A percentile compares a stretch with the other conserved stretches of the same genome.
Conservation (phyloP, 139 green algal genomes). For the Picochlorum sp. region DNA sequence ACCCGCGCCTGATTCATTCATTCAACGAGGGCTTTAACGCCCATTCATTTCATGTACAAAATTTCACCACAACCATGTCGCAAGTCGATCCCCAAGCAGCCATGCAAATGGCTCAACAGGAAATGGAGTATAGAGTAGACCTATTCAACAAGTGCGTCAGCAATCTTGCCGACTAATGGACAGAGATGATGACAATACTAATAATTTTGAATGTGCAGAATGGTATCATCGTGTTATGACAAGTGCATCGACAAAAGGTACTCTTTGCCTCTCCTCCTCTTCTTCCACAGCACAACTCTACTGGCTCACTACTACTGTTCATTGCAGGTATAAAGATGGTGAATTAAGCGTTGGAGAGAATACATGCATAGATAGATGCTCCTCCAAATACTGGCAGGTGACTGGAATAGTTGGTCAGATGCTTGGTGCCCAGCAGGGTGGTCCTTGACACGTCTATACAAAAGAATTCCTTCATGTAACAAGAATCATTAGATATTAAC, state of each 20-base stretch:
- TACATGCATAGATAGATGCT: slow-evolving; percentile 88
- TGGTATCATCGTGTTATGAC: slow-evolving; percentile 74
- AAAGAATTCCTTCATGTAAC: no score
- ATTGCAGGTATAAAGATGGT: slow-evolving; percentile 85
- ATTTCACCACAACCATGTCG: background rate
- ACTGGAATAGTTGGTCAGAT: slow-evolving; percentile 1
- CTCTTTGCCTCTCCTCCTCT: slow-evolving; percentile 5
- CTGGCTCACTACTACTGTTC: background rate
- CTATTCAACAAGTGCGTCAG: slow-evolving; percentile 76
- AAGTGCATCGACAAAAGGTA: slow-evolving; percentile 79
- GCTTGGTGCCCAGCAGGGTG: background rate
- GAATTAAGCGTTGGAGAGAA: slow-evolving; percentile 92
- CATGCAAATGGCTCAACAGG: slow-evolving; percentile 68
- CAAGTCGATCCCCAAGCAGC: slow-evolving; percentile 19
- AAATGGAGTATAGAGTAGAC: slow-evolving; percentile 90
- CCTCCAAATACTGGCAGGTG: slow-evolving; percentile 94
- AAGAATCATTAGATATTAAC: no score
- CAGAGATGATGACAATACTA: background rate
- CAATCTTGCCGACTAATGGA: no score
- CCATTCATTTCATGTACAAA: background rate
- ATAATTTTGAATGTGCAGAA: slow-evolving; percentile 47
- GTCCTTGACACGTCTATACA: background rate
- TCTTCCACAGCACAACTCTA: background rate
- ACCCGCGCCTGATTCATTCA: background rate
- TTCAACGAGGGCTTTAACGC: background rate